Percentiles rank a stretch among this genome's conserved stretches.
These are phyloP conservation scores for Coffea humblotiana DNA, from an alignment of 305 asterid genomes.

Conservation along the genomic window DNA sequence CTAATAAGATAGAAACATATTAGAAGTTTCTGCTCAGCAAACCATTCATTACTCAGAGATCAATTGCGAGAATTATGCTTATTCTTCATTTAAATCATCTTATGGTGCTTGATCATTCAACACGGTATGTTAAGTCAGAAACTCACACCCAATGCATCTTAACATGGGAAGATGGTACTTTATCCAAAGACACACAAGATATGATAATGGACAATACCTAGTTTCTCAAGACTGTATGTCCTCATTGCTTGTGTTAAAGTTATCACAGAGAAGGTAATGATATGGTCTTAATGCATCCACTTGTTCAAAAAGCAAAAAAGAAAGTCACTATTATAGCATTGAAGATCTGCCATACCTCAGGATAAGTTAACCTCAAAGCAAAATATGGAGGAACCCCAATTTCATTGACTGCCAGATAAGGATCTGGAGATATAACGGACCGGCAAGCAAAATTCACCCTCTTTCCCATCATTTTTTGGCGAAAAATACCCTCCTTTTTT, in stretches of 20 bases:
- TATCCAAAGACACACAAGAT: neutral
- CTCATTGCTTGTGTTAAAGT: neutral
- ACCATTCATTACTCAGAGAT: neutral
- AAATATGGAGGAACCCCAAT: conserved; percentile 97
- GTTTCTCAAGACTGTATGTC: neutral
- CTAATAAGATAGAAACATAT: neutral
- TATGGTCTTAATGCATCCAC: neutral
- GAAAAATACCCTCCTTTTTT: conserved; percentile 95
- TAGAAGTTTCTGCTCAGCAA: neutral
- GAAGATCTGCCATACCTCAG: conserved; percentile 58
- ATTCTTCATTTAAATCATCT: neutral
- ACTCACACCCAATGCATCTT: neutral
- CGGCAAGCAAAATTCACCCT: conserved; percentile 96
- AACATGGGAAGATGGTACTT: neutral
- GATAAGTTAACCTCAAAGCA: conserved; percentile 88
- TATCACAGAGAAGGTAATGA: neutral
- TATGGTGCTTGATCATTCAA: neutral
- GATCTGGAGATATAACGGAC: conserved; percentile 97
- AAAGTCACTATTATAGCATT: neutral
- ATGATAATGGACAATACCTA: neutral
- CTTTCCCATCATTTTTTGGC: conserved; percentile 99
- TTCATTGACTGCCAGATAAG: conserved; percentile 91
- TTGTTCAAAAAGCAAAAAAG: neutral
- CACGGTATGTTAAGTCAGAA: neutral
- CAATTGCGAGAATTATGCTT: neutral